phyloP scores from a whole-genome alignment of 306 rosid species.

The Vicia villosa region DNA sequence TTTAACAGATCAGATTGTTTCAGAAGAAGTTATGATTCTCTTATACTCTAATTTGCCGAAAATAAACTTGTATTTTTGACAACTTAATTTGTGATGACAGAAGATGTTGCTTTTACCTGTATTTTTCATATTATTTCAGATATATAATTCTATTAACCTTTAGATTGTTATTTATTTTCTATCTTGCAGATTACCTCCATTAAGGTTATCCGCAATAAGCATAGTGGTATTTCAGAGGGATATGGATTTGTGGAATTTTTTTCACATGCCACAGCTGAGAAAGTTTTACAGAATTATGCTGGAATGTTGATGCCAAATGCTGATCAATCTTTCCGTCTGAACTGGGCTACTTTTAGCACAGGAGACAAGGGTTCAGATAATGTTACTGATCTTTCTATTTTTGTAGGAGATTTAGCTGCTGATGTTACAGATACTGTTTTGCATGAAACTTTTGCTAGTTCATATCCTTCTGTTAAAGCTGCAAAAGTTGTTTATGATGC shows the following conservation, averaged over 20 bases:
- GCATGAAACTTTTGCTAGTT: constrained; percentile 81
- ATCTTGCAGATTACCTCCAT: constrained; percentile 67
- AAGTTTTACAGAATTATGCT: constrained; percentile 73
- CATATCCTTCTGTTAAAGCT: constrained; percentile 88
- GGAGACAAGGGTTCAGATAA: constrained; percentile 90
- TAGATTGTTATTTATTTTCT: constrained; percentile 26
- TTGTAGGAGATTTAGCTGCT: constrained; percentile 98
- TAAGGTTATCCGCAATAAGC: constrained; percentile 93
- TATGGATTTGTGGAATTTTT: constrained; percentile 90
- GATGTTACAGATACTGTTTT: constrained; percentile 91
- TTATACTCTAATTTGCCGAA: constrained; percentile 13
- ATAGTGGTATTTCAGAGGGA: constrained; percentile 86
- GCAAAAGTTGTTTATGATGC: constrained; percentile 98
- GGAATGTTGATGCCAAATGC: constrained; percentile 82
- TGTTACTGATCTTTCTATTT: constrained; percentile 95
- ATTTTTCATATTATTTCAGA: constrained; percentile 13
- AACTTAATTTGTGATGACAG: constrained; percentile 25
- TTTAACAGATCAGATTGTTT: constrained; percentile 12
- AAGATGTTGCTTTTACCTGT: constrained; percentile 30
- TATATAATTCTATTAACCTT: background rate
- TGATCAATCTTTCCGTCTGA: constrained; percentile 88
- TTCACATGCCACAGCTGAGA: constrained; percentile 85
- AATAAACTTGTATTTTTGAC: constrained; percentile 7
- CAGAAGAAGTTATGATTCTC: constrained; percentile 39
- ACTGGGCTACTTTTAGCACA: constrained; percentile 96